These are phyloP conservation scores for Calophaca sinica DNA, from an alignment of 306 rosid species.

Conservation along the genomic window DNA sequence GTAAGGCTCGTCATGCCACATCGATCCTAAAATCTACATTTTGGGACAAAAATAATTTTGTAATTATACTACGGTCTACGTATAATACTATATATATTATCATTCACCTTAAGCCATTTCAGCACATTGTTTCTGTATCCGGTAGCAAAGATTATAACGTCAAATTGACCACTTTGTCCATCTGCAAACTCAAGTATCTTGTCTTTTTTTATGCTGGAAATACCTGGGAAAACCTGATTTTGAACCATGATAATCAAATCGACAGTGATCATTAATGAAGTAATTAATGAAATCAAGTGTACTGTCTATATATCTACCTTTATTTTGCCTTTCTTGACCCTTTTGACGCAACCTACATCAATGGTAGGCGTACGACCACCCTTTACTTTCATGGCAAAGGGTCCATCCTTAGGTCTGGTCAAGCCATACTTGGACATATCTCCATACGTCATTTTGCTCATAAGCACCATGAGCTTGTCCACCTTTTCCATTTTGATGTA, in stretches of 20 bases:
- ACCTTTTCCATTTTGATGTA: conserved; percentile 43
- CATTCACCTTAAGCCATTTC: conserved; percentile 69
- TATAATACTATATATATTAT: background rate
- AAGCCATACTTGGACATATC: conserved; percentile 58
- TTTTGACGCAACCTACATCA: conserved; percentile 63
- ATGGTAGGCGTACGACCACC: conserved; percentile 67
- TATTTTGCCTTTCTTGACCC: conserved; percentile 52
- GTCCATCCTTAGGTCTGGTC: conserved; percentile 59
- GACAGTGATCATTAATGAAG: background rate
- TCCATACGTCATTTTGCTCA: conserved; percentile 55
- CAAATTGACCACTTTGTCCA: conserved; percentile 49
- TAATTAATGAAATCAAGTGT: background rate
- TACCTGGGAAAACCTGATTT: conserved; percentile 57
- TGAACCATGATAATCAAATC: background rate
- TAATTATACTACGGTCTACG: background rate
- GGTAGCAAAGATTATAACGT: conserved; percentile 72
- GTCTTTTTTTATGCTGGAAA: conserved; percentile 44
- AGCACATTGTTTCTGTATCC: conserved; percentile 66
- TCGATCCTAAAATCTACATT: background rate
- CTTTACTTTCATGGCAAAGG: conserved; percentile 50
- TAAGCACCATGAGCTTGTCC: conserved; percentile 44
- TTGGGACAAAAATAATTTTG: background rate
- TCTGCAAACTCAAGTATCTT: conserved; percentile 49
- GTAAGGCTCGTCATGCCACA: background rate
- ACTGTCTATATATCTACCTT: conserved; percentile 51